Evolutionary conservation across 2,329 filamentous ascomycete species (phyloP).

Genomic region (Ciborinia camelliae): DNA sequence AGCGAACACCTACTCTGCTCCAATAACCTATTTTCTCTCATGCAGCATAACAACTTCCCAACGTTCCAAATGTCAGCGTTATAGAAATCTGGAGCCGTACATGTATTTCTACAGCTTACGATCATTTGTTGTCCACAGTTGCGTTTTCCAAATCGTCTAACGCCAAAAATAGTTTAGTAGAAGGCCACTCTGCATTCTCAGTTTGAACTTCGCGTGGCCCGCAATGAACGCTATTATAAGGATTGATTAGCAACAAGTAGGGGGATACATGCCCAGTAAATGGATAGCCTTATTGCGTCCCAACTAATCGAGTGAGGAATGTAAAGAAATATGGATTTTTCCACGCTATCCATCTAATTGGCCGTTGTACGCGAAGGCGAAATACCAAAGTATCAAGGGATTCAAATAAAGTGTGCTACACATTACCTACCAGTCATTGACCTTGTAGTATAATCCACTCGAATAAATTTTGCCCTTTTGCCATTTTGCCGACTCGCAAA

Average conservation of each 20-base stretch:
- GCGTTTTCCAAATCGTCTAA: not conserved
- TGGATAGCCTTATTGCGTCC: not conserved
- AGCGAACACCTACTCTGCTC: no score
- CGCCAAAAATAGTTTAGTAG: not conserved
- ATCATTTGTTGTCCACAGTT: not conserved
- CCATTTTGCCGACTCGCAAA: not conserved
- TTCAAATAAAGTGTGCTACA: no score
- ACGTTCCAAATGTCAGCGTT: not conserved
- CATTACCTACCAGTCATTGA: not conserved
- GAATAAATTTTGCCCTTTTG: not conserved
- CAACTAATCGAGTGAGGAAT: no score
- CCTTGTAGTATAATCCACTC: not conserved
- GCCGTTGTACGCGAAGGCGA: not conserved
- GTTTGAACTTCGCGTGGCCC: slow-evolving; percentile 6
- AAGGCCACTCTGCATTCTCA: not conserved
- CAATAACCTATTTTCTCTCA: not conserved
- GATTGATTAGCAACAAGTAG: no score
- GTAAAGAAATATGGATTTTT: no score
- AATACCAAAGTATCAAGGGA: no score
- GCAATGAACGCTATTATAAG: not conserved
- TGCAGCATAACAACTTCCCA: not conserved
- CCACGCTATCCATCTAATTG: not conserved
- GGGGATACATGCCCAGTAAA: no score
- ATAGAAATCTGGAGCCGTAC: not conserved
- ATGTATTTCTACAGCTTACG: not conserved